These are phyloP conservation scores for Rhytidiadelphus loreus DNA, from an alignment of 225 moss, liverwort and hornwort genomes.

Conservation along the genomic window DNA sequence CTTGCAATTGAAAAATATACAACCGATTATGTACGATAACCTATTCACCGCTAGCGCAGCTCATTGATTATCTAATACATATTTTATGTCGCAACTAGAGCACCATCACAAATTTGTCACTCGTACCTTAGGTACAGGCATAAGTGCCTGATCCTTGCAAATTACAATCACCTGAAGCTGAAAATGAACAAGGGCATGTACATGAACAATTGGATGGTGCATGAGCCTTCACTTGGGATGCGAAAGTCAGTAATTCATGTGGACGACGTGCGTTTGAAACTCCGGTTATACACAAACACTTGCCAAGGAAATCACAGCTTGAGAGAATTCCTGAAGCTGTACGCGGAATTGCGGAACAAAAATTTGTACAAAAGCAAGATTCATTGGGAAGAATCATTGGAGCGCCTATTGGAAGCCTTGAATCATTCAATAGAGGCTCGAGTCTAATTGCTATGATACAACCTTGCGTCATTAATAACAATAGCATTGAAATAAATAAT, in stretches of 20 bases:
- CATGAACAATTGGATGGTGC: not conserved
- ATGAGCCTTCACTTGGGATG: accelerated
- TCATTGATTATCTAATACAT: too few relatives aligned
- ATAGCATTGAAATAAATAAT: not conserved
- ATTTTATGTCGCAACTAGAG: too few relatives aligned
- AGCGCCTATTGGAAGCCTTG: not conserved
- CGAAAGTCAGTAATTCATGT: too few relatives aligned
- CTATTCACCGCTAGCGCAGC: too few relatives aligned
- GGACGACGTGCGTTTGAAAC: not conserved
- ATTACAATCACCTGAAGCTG: not conserved
- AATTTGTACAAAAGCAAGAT: not conserved
- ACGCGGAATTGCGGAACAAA: not conserved
- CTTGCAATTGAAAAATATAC: too few relatives aligned
- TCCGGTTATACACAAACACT: not conserved
- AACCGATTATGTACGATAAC: too few relatives aligned
- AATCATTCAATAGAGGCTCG: not conserved
- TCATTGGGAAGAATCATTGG: not conserved
- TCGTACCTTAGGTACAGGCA: not conserved
- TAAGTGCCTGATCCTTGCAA: not conserved
- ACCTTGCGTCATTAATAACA: not conserved
- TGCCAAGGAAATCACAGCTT: not conserved
- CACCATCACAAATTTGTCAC: not conserved
- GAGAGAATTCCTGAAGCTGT: not conserved
- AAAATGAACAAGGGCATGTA: not conserved
- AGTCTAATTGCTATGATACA: not conserved